Evolutionary conservation across 23 red algal genomes (phyloP), one percentile per base, ranked within the genome.

Genomic region (Gracilariopsis chorda): DNA sequence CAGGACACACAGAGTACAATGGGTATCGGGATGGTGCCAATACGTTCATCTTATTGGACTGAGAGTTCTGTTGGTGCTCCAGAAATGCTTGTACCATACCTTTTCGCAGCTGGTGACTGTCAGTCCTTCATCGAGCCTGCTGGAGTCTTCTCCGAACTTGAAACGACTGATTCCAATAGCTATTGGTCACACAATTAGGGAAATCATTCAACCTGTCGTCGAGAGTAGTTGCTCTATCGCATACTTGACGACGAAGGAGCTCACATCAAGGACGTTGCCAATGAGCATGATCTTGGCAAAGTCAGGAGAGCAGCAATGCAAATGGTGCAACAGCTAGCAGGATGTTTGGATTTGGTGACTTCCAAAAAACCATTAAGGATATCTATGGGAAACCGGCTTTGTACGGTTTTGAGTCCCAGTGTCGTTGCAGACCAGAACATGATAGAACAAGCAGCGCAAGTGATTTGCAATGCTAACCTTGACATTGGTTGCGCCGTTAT

Each of bases 191-290:
- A 93, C 96, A 27, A 87, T 98, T 69, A 81, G 96, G 5, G 96
- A 98, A 78, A 95, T 96, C 28, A 98, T 96, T 55, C 88, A 98
- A 45, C 96, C 96, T 48, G 96, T 96, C 39, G 93, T 95, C 13
- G 93, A 98, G 75, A 80, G 96, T 20, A 94, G 85, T 28, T 92
- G 88, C 20, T 48, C 85, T 7, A 95, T 98, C 37, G 92, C 96
- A 12, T 87, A 81, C 74, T 74, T 98, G 20, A 99, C 97, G 29
- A 99, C 93, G 17, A 73, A 92, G 67, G 96, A 98, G 77, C 82
- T 98, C 17, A 93, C 95, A 20, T 70, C 88, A 98, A 98, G 47
- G 96, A 98, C 42, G 95, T 98, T 91, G 76, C 84, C 7, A 82
- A 68, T 43, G 67, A 73, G 30, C 67, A 73, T 73, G 94, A 95